Base-by-base conservation (phyloP, 768 basidiomycete genomes). In the Trametes sanguinea region DNA sequence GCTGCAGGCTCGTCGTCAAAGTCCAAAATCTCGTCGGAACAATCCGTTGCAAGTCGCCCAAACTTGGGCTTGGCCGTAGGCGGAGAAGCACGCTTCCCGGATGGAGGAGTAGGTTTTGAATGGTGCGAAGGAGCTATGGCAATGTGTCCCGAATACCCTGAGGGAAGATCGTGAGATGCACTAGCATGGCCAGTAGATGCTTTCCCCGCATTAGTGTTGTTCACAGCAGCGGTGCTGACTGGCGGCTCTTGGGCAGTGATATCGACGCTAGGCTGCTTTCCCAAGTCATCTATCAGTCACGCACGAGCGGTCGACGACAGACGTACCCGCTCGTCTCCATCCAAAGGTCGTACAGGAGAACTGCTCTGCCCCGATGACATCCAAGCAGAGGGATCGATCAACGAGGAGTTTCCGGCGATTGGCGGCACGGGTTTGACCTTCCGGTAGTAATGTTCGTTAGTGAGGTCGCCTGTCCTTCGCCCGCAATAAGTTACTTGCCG, bases 301-400 rank as follows among this genome's bases (percentile, higher is more conserved):
- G 22, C 22, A 22, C 22, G 22, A 22, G 22, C 32, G 35, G 2
- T 11, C 22, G 8, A n/a, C 2, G 11, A 9, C 37, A 7, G 1
- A 51, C 68, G 54, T 54, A 73, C 74, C 46, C 62, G 63, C 10
- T 56, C 54, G 37, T 71, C 71, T 16, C 63, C 58, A n/a, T 71
- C 70, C 11, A 61, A 65, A 9, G 67, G 66, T 35, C 63, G 62
- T 5, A 29, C n/a, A 4, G 73, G 68, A 11, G 70, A 67, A 60
- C 71, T 74, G 42, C 66, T 64, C 5, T 61, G 63, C 2, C 71
- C 69, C 14, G 69, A 69, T 11, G 68, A 65, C 48, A 70, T 66
- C 68, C 68, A 75, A 4, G 67, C 63, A 3, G 68, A 58, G 9
- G 73, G 69, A 57, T 76, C 72, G 46, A 76, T 68, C 65, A 76